Evolutionary conservation across 1,284 basidiomycete genomes (phyloP), one percentile per base, ranked within the genome.

Genomic region (Exobasidium cylindrosporum): DNA sequence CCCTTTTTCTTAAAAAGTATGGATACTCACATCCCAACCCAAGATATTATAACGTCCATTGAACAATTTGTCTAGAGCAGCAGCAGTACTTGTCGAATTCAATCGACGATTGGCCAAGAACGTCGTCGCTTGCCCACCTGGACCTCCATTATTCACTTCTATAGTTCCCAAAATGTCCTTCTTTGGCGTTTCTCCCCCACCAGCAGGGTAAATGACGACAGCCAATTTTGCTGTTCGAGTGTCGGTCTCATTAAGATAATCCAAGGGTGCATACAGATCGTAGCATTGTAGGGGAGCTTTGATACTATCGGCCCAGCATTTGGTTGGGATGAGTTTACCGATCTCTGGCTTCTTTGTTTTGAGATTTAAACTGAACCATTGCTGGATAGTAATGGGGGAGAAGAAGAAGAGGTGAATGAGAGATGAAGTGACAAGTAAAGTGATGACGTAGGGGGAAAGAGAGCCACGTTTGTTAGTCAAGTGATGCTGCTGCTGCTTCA

Each of bases 111-210:
- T 17, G 35, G 17, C 10, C 35, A 40, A 40, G 10, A 40, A 40
- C 7, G 35, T 10, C 10, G 67, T 56, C 29, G 69, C 71, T 6
- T 63, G 63, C 7, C 69, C 71, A 46, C 71, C 71, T 0, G 71
- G 71, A 26, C 71, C 71, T 43, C 71, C 71, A 3, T 65, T 66
- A 56, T 73, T 73, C 61, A 63, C 64, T 43, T 71, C 57, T 17
- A 73, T 57, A 21, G 65, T 63, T 13, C 71, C 71, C 3, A 66
- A 62, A 4, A 69, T 56, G n/a, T 71, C 53, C 4, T 62, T 35
- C 54, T 62, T 60, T 26, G 63, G 53, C 23, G 69, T 70, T 30
- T 62, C 57, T 17, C 67, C 67, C 0, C 63, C 69, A n/a, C 71
- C 69, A 4, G 71, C 71, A 5, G 66, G 64, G 58, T 65, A 73